Percentiles rank a stretch among this genome's conserved stretches.
Evolutionary conservation across 2,329 filamentous ascomycete genomes (phyloP).

Genomic region (Pseudogymnoascus sp.): DNA sequence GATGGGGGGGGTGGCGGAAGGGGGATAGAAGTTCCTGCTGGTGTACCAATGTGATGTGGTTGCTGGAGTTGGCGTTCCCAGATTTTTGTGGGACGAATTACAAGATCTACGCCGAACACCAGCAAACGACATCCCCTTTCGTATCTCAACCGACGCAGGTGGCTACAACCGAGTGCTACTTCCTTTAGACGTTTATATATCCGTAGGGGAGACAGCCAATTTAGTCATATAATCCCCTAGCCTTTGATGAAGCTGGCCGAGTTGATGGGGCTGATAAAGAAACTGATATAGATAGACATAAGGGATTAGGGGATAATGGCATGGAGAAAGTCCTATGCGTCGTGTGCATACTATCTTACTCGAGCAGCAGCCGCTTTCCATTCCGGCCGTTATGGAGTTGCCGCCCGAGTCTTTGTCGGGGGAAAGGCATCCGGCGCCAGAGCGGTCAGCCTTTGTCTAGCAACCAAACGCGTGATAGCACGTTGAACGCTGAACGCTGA

Average conservation of each 20-base stretch:
- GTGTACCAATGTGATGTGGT: background rate
- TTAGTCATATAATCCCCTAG: background rate
- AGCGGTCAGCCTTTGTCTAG: background rate
- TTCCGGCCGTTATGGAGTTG: background rate
- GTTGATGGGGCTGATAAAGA: background rate
- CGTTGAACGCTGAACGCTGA: background rate
- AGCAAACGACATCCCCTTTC: background rate
- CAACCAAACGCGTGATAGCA: background rate
- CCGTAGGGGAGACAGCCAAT: background rate
- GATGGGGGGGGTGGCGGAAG: background rate
- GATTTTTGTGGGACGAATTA: background rate
- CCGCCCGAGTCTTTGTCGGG: background rate
- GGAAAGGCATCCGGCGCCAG: background rate
- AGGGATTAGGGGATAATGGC: background rate
- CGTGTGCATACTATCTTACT: background rate
- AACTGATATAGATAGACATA: background rate
- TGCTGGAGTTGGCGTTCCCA: background rate
- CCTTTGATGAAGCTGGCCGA: background rate
- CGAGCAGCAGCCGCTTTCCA: background rate
- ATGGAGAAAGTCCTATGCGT: background rate
- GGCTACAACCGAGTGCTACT: background rate
- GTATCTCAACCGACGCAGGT: slow-evolving; percentile 7
- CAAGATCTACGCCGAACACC: background rate
- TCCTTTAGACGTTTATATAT: background rate
- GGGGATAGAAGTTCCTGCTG: background rate